Percentiles rank a stretch among this genome's conserved stretches.
Conservation (phyloP, 352 stramenopile species). For the Phytopythium oedochilum region DNA sequence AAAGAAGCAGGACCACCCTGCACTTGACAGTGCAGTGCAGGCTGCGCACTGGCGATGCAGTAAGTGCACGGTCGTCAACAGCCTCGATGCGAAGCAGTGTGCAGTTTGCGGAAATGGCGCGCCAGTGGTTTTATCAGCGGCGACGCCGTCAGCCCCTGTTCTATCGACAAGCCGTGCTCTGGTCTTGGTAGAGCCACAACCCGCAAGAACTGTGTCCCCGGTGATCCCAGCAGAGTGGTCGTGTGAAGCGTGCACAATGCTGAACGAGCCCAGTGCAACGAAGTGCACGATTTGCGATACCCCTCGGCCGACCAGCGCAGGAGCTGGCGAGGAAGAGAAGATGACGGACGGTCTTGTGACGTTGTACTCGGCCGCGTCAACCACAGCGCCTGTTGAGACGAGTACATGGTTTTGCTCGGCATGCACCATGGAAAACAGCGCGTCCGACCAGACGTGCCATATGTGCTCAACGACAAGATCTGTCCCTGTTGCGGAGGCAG, state of each 20-base stretch:
- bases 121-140: conserved; percentile 7
- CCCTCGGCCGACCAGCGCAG: conserved; percentile 15
- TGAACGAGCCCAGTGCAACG: conserved; percentile 44
- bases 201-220: background rate
- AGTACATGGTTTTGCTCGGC: conserved; percentile 48
- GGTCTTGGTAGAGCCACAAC: conserved; percentile 26
- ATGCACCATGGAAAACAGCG: conserved; percentile 81
- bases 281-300: conserved; percentile 82
- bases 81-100: conserved; percentile 40
- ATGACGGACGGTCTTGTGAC: conserved; percentile 50
- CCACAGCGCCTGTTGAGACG: conserved; percentile 13
- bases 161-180: conserved; percentile 50
- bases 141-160: conserved; percentile 2
- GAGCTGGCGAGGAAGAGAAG: conserved; percentile 14
- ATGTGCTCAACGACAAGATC: conserved; percentile 60
- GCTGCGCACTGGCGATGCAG: conserved; percentile 67
- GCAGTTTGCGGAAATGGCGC: conserved; percentile 53
- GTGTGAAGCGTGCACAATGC: conserved; percentile 74
- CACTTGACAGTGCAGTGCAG: conserved; percentile 29
- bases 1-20: conserved; percentile 26
- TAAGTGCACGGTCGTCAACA: conserved; percentile 83
- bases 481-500: conserved; percentile 32
- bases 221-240: conserved; percentile 42
- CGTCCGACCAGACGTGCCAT: conserved; percentile 44
- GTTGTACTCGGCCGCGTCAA: conserved; percentile 54